A percentile compares a stretch with the other conserved stretches of the same genome.
Conservation (phyloP, 2,329 filamentous ascomycete genomes). For the Hymenoscyphus fructigenus region DNA sequence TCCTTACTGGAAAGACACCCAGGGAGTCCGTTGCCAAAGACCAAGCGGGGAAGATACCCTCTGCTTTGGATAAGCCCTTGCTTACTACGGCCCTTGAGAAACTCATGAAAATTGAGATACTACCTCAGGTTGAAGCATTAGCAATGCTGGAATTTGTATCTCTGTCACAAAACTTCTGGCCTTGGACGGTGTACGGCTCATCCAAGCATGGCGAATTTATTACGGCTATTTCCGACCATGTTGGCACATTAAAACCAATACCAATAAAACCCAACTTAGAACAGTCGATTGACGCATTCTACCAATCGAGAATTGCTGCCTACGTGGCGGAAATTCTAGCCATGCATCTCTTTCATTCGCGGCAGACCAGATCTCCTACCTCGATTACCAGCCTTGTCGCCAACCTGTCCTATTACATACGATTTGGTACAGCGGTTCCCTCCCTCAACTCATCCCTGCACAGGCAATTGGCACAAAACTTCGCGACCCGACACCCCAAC, state of each 20-base stretch:
- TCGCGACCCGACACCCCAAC: conserved; percentile 72
- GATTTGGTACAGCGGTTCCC: conserved; percentile 74
- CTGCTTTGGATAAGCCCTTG: conserved; percentile 57
- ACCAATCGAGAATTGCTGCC: conserved; percentile 71
- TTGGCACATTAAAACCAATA: conserved; percentile 57
- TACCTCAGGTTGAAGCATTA: conserved; percentile 65
- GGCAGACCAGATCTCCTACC: conserved; percentile 67
- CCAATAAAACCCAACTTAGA: conserved; percentile 54
- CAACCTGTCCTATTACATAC: conserved; percentile 75
- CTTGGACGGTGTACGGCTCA: conserved; percentile 83
- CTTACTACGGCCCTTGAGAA: conserved; percentile 71
- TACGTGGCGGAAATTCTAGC: conserved; percentile 85
- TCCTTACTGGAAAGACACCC: conserved; percentile 85
- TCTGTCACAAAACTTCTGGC: conserved; percentile 90
- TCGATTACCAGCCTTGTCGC: conserved; percentile 71
- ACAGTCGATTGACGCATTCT: conserved; percentile 45
- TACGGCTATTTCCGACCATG: conserved; percentile 67
- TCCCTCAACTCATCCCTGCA: conserved; percentile 88
- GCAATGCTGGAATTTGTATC: conserved; percentile 85
- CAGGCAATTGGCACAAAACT: conserved; percentile 79
- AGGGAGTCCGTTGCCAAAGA: conserved; percentile 66
- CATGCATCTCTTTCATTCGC: conserved; percentile 84
- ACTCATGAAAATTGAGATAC: conserved; percentile 62
- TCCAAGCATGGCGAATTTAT: conserved; percentile 74
- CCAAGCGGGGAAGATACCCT: conserved; percentile 45